A percentile compares a stretch with the other conserved stretches of the same genome.
Evolutionary conservation across 1,284 basidiomycete species (phyloP).

Genomic region (Abortiporus biennis): DNA sequence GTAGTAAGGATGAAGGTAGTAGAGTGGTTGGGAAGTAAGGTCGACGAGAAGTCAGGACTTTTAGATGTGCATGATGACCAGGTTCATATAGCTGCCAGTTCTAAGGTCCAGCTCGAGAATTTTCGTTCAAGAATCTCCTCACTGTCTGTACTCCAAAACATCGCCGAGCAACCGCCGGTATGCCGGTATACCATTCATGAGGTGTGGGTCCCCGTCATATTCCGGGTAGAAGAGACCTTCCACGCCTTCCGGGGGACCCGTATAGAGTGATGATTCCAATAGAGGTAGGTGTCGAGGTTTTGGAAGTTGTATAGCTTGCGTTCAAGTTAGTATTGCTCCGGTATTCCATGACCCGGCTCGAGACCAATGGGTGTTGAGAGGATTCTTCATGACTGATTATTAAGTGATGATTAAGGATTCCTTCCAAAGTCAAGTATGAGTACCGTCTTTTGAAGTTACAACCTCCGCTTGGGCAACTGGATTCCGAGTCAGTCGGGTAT

Average conservation of each 20-base stretch:
- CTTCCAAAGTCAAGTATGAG: no score
- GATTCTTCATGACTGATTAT: no score
- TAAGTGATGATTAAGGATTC: no score
- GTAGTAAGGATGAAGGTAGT: slow-evolving; percentile 9
- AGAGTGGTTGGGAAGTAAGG: background rate
- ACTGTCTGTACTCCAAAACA: slow-evolving; percentile 1
- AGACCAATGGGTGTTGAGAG: no score
- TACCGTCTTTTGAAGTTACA: no score
- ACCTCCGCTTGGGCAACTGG: no score
- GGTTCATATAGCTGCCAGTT: slow-evolving; percentile 6
- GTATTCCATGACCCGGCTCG: no score
- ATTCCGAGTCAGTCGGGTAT: no score
- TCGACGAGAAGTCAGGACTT: background rate
- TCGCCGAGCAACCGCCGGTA: slow-evolving; percentile 8
- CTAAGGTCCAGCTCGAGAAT: slow-evolving; percentile 5
- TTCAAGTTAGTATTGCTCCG: no score
- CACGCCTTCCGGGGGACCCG: slow-evolving; percentile 1
- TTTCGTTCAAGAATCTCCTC: slow-evolving; percentile 1
- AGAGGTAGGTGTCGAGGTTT: no score
- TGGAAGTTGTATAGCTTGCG: no score
- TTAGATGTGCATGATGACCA: background rate
- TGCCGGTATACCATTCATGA: slow-evolving; percentile 5
- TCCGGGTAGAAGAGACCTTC: slow-evolving; percentile 3
- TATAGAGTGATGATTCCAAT: no score
- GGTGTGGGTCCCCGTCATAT: slow-evolving; percentile 6